A percentile compares a stretch with the other conserved stretches of the same genome.
Evolutionary conservation across 202 grass and related monocot genomes (phyloP).

Genomic region (Brachypodium distachyon): DNA sequence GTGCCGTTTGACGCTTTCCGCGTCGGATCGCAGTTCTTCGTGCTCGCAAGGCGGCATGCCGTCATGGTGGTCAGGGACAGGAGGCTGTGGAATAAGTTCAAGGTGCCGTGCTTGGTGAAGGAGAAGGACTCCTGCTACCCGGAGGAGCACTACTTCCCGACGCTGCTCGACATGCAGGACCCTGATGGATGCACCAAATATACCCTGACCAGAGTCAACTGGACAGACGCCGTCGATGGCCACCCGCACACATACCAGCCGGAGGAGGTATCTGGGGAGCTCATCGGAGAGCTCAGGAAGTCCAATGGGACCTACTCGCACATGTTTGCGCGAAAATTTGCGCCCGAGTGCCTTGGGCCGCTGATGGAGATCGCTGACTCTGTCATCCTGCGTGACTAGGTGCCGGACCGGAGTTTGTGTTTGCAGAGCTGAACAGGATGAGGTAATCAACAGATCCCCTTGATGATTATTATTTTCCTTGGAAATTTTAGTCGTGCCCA

Average conservation of each 20-base stretch:
- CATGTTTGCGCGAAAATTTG: constrained; percentile 68
- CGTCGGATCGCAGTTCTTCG: constrained; percentile 71
- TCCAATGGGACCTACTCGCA: constrained; percentile 55
- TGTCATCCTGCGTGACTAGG: constrained; percentile 49
- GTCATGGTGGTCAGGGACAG: constrained; percentile 61
- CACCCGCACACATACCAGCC: constrained; percentile 64
- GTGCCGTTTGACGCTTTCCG: constrained; percentile 59
- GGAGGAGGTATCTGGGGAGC: constrained; percentile 43
- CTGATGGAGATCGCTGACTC: constrained; percentile 45
- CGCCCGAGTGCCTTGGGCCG: constrained; percentile 25
- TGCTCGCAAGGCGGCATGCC: constrained; percentile 49
- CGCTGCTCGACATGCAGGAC: constrained; percentile 69
- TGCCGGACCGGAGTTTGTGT: background rate
- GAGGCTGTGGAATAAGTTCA: constrained; percentile 73
- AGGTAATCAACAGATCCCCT: constrained; percentile 28
- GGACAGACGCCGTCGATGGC: constrained; percentile 38
- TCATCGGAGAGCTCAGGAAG: constrained; percentile 57
- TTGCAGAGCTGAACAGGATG: constrained; percentile 10
- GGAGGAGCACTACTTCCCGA: constrained; percentile 85
- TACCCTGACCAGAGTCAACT: constrained; percentile 67
- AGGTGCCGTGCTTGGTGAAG: constrained; percentile 43
- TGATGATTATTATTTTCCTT: background rate
- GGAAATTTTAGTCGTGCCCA: background rate
- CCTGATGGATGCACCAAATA: constrained; percentile 44
- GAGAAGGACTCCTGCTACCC: constrained; percentile 54